Conservation (phyloP, 1,284 basidiomycete species). For the Caloboletus inedulis region DNA sequence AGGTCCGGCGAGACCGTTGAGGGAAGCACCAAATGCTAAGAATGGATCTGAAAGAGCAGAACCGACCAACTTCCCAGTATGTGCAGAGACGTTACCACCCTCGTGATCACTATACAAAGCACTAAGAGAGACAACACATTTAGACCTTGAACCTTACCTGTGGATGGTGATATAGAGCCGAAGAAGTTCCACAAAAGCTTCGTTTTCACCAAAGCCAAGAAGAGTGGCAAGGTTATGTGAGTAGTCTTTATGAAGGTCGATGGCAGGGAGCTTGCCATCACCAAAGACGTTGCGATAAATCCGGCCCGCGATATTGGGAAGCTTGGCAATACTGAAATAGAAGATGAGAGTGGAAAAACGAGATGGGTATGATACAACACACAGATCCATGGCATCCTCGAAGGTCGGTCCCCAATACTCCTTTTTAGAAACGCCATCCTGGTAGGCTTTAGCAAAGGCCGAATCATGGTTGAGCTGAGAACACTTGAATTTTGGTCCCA, state of each 20-base stretch:
- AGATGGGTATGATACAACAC: conserved; percentile 24
- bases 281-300: conserved; percentile 96
- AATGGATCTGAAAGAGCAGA: conserved; percentile 98
- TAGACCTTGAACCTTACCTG: conserved; percentile 42
- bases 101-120: conserved; percentile 77
- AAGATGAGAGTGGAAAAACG: conserved; percentile 9
- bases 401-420: conserved; percentile 97
- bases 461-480: conserved; percentile 91
- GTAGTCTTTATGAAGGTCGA: conserved; percentile 89
- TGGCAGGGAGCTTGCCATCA: conserved; percentile 84
- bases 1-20: conserved; percentile 96
- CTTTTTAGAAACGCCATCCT: conserved; percentile 89
- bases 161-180: conserved; percentile 98
- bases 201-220: conserved; percentile 90
- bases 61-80: conserved; percentile 94
- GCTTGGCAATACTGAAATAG: conserved; percentile 79
- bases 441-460: conserved; percentile 94
- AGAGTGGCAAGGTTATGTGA: conserved; percentile 90
- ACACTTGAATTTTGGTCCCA: not conserved
- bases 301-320: conserved; percentile 95
- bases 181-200: conserved; percentile 91
- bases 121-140: not conserved
- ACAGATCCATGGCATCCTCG: conserved; percentile 97
- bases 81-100: conserved; percentile 98
- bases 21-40: conserved; percentile 89